Evolutionary conservation across 352 stramenopile species (phyloP), one percentile per base, ranked within the genome.

Genomic region (Hyaloperonospora brassicae): DNA sequence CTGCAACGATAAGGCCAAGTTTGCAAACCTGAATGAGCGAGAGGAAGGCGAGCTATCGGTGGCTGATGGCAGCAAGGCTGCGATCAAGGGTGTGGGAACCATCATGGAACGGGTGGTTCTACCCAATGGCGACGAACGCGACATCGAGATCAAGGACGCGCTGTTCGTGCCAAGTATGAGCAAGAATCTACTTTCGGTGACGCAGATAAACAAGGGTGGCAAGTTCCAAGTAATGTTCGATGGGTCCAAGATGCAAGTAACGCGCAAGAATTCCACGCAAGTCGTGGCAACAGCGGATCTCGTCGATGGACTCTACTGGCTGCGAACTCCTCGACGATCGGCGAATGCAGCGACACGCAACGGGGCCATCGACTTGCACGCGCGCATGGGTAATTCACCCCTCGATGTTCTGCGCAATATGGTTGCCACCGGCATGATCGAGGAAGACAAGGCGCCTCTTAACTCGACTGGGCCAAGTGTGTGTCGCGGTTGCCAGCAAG

Each of bases 1-100:
- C 42, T 47, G 42, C 43, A 48, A 42, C 25, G 12, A 39, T 36
- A 60, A 39, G 40, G 17, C 5, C 40, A 45, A 45, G 40, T 45
- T 45, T 22, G n/a, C 17, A 1, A 22, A 0, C 3, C 13, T 43
- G 13, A 43, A 43, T 14, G 11, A 43, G 38, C 38, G 3, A 22
- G 23, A 43, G 7, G 17, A 43, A 43, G 38, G 14, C 17, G 13
- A 43, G 23, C 9, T 43, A 1, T 43, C 38, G 13, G 38, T 43
- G 9, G 14, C 14, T 22, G 38, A 43, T 22, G 14, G 38, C 0
- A 43, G 6, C 38, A 43, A 43, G 14, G 38, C 13, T 7, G 12
- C 14, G 23, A 43, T 43, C 38, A 43, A 43, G 14, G 41, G 17
- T 2, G 21, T 34, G 5, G 8, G n/a, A 3, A 47, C 41, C 41